Evolutionary conservation across 331 rosid species (phyloP).

Genomic region (Rosa hybrid): DNA sequence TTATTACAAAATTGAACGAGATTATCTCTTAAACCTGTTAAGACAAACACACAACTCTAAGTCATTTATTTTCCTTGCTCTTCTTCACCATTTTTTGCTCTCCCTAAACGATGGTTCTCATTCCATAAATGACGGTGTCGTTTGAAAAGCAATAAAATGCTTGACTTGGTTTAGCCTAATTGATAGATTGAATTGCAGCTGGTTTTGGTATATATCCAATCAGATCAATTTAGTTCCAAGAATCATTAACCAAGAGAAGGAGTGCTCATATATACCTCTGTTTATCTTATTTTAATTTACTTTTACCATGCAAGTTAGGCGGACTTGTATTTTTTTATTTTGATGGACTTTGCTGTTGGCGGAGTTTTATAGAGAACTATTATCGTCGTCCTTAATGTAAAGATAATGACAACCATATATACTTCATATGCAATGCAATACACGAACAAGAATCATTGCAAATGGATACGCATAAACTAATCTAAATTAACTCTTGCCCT

Average conservation of each 20-base stretch:
- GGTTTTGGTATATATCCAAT: not conserved
- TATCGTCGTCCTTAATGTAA: not conserved
- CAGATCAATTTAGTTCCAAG: not conserved
- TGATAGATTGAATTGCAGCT: not conserved
- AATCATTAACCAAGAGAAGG: not conserved
- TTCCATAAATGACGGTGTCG: not conserved
- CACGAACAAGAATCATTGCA: not conserved
- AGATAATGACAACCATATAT: not conserved
- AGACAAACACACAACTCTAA: too few species aligned
- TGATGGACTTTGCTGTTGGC: not conserved
- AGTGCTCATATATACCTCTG: too few species aligned
- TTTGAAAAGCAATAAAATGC: not conserved
- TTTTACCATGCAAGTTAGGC: not conserved
- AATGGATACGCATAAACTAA: not conserved
- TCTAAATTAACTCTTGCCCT: not conserved
- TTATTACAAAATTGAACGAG: not conserved
- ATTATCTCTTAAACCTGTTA: too few species aligned
- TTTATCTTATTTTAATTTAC: too few species aligned
- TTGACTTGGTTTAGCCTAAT: not conserved
- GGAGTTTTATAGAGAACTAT: not conserved
- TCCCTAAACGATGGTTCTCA: too few species aligned
- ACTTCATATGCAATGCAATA: not conserved
- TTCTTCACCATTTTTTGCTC: not conserved
- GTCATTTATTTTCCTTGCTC: too few species aligned
- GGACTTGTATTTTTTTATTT: not conserved